Conservation (phyloP, 768 basidiomycete genomes). For the Mycena galopus region DNA sequence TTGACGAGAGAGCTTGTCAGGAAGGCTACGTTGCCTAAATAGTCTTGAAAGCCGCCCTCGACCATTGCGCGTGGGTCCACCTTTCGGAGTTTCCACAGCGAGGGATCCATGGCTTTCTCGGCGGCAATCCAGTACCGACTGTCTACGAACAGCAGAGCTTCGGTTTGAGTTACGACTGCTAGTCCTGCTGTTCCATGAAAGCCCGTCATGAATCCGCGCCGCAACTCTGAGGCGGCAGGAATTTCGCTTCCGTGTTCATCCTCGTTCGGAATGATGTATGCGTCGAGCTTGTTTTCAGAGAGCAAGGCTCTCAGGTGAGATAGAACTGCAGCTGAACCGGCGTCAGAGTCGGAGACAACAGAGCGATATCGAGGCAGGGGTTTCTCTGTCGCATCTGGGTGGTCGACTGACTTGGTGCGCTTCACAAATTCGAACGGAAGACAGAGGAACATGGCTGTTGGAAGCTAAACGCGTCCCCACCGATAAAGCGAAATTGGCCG, state of each 20-base stretch:
- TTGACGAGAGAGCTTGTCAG: no score
- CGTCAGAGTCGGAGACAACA: constrained; percentile 15
- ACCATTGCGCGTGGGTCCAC: constrained; percentile 35
- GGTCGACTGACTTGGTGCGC: not conserved
- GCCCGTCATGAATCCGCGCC: constrained; percentile 68
- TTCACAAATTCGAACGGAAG: constrained; percentile 21
- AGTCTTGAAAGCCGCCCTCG: constrained; percentile 36
- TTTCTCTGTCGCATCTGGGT: not conserved
- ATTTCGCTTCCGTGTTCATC: constrained; percentile 73
- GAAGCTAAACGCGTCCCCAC: not conserved
- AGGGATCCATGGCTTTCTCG: constrained; percentile 58
- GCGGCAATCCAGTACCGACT: constrained; percentile 74
- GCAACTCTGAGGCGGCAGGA: constrained; percentile 63
- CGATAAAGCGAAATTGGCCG: no score
- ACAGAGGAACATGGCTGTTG: constrained; percentile 34
- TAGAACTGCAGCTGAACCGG: constrained; percentile 28
- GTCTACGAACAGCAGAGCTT: constrained; percentile 67
- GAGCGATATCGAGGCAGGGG: constrained; percentile 27
- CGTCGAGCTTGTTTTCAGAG: constrained; percentile 36
- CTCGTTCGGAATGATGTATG: constrained; percentile 60
- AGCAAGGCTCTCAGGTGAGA: constrained; percentile 26
- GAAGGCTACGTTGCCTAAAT: constrained; percentile 28
- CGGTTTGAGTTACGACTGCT: constrained; percentile 62
- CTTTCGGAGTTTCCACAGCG: constrained; percentile 28
- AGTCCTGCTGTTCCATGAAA: constrained; percentile 68